These are phyloP conservation scores for Sisymbrium altissimum DNA, from an alignment of 345 rosid species.

Conservation along the genomic window DNA sequence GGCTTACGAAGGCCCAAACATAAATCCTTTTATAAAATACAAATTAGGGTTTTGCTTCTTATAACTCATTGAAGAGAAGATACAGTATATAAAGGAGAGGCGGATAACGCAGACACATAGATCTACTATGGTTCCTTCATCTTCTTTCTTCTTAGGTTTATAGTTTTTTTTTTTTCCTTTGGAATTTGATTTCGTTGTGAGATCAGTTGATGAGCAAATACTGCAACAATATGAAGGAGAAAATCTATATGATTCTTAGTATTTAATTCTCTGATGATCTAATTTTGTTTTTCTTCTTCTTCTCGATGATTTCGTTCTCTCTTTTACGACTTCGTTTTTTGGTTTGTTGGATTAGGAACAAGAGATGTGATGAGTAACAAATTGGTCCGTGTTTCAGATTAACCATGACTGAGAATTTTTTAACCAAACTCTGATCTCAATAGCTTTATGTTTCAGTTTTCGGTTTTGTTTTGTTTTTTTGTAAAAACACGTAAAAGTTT, in stretches of 20 bases:
- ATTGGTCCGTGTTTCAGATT: slow-evolving; percentile 47
- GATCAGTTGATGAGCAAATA: slow-evolving; percentile 40
- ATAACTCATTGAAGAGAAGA: background rate
- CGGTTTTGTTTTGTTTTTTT: background rate
- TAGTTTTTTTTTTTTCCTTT: background rate
- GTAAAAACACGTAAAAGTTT: background rate
- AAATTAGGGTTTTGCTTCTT: slow-evolving; percentile 9
- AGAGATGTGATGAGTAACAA: slow-evolving; percentile 32
- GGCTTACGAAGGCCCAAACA: background rate
- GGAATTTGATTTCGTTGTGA: background rate
- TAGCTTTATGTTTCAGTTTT: background rate
- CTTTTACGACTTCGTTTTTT: background rate
- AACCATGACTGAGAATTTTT: slow-evolving; percentile 27
- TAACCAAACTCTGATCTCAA: slow-evolving; percentile 39
- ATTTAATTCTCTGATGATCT: slow-evolving; percentile 40
- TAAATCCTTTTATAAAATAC: background rate
- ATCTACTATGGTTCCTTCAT: background rate
- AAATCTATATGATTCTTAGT: slow-evolving; percentile 36
- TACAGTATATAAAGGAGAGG: background rate
- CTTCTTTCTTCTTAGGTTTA: background rate
- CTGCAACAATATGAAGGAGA: slow-evolving; percentile 46
- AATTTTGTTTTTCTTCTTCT: background rate
- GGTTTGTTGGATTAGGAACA: background rate
- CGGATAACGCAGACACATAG: background rate
- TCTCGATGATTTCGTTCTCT: background rate